phyloP scores from a whole-genome alignment of 2,329 filamentous ascomycete genomes.

The Trichoderma sp. region DNA sequence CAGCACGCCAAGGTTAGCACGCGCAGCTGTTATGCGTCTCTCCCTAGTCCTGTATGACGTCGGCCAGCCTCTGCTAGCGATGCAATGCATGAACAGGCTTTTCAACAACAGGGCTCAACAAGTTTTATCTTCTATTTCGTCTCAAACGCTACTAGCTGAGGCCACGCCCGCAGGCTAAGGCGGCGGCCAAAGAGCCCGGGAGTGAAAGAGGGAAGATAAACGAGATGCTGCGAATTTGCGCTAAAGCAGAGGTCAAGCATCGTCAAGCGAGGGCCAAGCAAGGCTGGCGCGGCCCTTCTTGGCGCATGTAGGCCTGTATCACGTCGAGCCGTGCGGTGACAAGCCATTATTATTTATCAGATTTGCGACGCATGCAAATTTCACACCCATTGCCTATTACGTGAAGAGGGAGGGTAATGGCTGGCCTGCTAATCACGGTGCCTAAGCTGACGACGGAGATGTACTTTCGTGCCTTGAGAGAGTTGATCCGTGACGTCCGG shows the following conservation, averaged over 20 bases:
- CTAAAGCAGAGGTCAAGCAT: background rate
- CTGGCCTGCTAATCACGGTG: constrained; percentile 14
- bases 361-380: constrained; percentile 6
- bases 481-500: constrained; percentile 10
- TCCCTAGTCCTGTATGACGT: constrained; percentile 20
- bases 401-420: constrained; percentile 25
- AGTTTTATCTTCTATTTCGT: background rate
- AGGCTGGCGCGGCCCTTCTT: constrained; percentile 5
- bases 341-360: constrained; percentile 20
- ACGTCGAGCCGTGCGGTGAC: background rate
- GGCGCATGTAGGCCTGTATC: background rate
- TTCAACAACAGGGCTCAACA: constrained; percentile 6
- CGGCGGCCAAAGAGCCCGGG: background rate
- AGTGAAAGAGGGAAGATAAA: background rate
- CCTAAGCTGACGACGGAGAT: background rate
- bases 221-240: background rate
- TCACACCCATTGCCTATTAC: constrained; percentile 18
- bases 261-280: background rate
- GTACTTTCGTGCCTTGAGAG: background rate
- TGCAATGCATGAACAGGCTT: background rate
- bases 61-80: constrained; percentile 4
- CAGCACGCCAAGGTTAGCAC: background rate
- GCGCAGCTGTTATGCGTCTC: background rate
- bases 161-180: constrained; percentile 5
- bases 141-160: background rate